A percentile compares a stretch with the other conserved stretches of the same genome.
Evolutionary conservation across 768 basidiomycete genomes (phyloP).

Genomic region (Dictyophora rubrovolvata): DNA sequence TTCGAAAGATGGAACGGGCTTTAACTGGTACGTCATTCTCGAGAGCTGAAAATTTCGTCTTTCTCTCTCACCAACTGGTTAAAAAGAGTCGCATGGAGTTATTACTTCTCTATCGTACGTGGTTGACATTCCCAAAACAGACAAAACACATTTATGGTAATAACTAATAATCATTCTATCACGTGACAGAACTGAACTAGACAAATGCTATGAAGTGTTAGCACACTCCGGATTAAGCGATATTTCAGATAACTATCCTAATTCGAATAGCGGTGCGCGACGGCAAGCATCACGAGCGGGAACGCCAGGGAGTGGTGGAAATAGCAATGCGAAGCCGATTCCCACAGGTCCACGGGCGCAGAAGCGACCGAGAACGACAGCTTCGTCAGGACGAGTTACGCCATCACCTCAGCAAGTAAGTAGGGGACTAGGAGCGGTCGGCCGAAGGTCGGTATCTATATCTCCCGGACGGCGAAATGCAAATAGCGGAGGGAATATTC

Average conservation of each 20-base stretch:
- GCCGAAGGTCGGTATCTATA: conserved; percentile 1
- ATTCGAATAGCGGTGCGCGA: conserved; percentile 30
- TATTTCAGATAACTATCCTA: conserved; percentile 29
- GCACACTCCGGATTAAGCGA: conserved; percentile 20
- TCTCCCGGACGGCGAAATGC: conserved; percentile 8
- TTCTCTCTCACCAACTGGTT: conserved; percentile 9
- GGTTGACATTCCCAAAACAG: conserved; percentile 2
- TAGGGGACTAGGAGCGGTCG: not conserved
- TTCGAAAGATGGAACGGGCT: conserved; percentile 61
- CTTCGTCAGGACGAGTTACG: conserved; percentile 35
- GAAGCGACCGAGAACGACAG: conserved; percentile 58
- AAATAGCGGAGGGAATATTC: conserved; percentile 18
- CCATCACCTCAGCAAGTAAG: conserved; percentile 12
- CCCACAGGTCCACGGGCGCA: conserved; percentile 75
- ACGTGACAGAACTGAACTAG: conserved; percentile 53
- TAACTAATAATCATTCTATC: conserved; percentile 12
- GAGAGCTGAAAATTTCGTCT: no score
- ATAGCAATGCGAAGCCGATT: conserved; percentile 35
- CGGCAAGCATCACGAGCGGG: conserved; percentile 20
- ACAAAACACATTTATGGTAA: conserved; percentile 3
- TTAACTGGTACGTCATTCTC: conserved; percentile 47
- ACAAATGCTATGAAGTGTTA: conserved; percentile 64
- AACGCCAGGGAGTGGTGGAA: conserved; percentile 17
- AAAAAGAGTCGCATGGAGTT: conserved; percentile 65
- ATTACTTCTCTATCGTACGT: conserved; percentile 66